These are phyloP conservation scores for Acacia confusa DNA, from an alignment of 306 rosid genomes.

Conservation along the genomic window DNA sequence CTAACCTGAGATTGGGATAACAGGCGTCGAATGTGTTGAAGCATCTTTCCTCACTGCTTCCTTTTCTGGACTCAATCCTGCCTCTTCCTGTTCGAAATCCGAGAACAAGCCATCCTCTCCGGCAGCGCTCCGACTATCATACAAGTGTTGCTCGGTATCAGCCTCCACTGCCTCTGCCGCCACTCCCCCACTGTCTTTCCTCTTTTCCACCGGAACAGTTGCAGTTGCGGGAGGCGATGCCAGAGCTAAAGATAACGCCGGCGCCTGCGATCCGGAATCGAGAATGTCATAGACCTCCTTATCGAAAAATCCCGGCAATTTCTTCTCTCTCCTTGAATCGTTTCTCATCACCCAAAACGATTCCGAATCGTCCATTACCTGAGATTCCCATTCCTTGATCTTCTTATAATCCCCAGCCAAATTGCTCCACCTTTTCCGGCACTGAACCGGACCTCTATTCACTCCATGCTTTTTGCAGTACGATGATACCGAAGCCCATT, in stretches of 20 bases:
- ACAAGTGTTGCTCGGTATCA: constrained; percentile 48
- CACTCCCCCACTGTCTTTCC: constrained; percentile 7
- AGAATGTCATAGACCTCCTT: constrained; percentile 86
- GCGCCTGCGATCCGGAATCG: constrained; percentile 56
- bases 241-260: constrained; percentile 27
- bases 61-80: constrained; percentile 52
- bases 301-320: constrained; percentile 87
- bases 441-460: constrained; percentile 95
- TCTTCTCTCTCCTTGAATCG: constrained; percentile 87
- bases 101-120: constrained; percentile 73
- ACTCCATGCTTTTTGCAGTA: constrained; percentile 90
- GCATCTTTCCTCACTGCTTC: constrained; percentile 41
- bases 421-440: constrained; percentile 98
- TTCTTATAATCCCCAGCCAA: constrained; percentile 94
- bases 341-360: constrained; percentile 98
- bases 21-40: constrained; percentile 24
- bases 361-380: constrained; percentile 70
- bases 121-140: constrained; percentile 58
- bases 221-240: constrained; percentile 19
- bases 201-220: constrained; percentile 22
- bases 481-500: constrained; percentile 89
- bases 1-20: constrained; percentile 65
- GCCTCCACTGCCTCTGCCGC: constrained; percentile 34
- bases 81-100: constrained; percentile 72
- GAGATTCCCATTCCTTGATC: constrained; percentile 93